Percentiles rank a stretch among this genome's conserved stretches.
Evolutionary conservation across 352 stramenopile species (phyloP).

Genomic region (Achlya hypogyna): DNA sequence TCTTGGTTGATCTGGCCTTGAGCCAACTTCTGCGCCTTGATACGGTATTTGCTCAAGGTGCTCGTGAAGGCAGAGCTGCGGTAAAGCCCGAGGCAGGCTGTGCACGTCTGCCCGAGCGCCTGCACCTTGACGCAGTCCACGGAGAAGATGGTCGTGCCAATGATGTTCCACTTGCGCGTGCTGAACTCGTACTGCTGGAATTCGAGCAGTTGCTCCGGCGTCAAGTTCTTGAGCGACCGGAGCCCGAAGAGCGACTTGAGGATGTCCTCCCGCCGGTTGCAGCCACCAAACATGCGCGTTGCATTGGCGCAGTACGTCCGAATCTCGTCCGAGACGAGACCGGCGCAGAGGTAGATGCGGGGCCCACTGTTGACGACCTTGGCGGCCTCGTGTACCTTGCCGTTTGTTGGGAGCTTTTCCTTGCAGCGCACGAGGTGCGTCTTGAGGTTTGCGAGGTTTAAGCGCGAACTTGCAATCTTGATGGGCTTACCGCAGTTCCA

Average conservation of each 20-base stretch:
- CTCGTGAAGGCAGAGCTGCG: not conserved
- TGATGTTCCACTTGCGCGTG: conserved; percentile 15
- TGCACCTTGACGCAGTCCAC: conserved; percentile 7
- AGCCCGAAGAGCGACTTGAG: conserved; percentile 2
- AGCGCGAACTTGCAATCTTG: conserved; percentile 4
- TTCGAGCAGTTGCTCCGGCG: not conserved
- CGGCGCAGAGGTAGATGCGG: conserved; percentile 2
- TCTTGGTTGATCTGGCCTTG: conserved; percentile 8
- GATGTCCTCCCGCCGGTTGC: conserved; percentile 9
- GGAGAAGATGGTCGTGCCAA: conserved; percentile 6
- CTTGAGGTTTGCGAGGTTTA: conserved; percentile 9
- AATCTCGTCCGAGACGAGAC: conserved; percentile 13
- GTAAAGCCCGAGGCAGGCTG: conserved; percentile 1
- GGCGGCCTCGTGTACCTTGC: not conserved
- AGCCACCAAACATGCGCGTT: conserved; percentile 9
- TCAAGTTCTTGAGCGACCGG: conserved; percentile 13
- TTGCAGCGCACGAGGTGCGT: conserved; percentile 5
- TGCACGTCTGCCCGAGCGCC: not conserved
- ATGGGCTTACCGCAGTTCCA: conserved; percentile 11
- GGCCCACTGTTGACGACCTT: not conserved
- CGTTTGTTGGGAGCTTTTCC: not conserved
- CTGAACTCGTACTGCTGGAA: conserved; percentile 14
- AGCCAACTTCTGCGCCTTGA: not conserved
- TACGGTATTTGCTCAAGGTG: conserved; percentile 11
- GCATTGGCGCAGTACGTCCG: conserved; percentile 10